Base-by-base conservation (phyloP, 1,139 yeast genomes). In the Taphrina deformans region DNA sequence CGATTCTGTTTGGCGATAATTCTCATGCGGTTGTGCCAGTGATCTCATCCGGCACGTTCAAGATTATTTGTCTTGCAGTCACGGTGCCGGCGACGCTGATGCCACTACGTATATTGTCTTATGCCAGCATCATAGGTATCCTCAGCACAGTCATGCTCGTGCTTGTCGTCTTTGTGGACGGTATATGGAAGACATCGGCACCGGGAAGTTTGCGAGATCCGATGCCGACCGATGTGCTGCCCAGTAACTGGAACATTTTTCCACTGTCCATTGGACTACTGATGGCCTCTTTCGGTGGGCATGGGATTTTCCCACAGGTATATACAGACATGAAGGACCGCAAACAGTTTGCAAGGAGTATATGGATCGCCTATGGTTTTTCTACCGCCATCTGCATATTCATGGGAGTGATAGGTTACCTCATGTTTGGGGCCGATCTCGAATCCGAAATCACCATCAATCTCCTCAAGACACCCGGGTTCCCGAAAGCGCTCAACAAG, bases 221-320 rank as follows among this genome's bases (percentile, higher is more conserved):
- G 2, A 84, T 84, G 73, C 75, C 75, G 26, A 78, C 82, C 0
- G 76, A 79, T 62, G 65, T 82, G 62, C 82, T 83, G 78, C 96
- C 96, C 0, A 72, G 75, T 10, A 9, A 26, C 1, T 74, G 79
- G 70, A 75, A 75, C 41, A 77, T 80, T 48, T 79, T 86, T 4
- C 79, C 89, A 29, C 77, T 88, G 41, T 81, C 90, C 2, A 79
- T 88, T 68, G 96, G 96, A 5, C 80, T 89, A 46, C 82, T 88
- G 69, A 86, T 89, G 86, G 89, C 95, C 3, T 92, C 92, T n/a
- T 89, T 92, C 88, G 95, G 96, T 68, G 96, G 96, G 1, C 96
- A 89, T 74, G 91, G 95, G 0, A 89, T 89, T 16, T 88, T 88
- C 70, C 96, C 96, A 0, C 90, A 88, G 72, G 78, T 89, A 61